Percentiles rank a stretch among this genome's conserved stretches.
phyloP scores from a whole-genome alignment of 2,329 filamentous ascomycete species.

The Colletotrichum sp. region DNA sequence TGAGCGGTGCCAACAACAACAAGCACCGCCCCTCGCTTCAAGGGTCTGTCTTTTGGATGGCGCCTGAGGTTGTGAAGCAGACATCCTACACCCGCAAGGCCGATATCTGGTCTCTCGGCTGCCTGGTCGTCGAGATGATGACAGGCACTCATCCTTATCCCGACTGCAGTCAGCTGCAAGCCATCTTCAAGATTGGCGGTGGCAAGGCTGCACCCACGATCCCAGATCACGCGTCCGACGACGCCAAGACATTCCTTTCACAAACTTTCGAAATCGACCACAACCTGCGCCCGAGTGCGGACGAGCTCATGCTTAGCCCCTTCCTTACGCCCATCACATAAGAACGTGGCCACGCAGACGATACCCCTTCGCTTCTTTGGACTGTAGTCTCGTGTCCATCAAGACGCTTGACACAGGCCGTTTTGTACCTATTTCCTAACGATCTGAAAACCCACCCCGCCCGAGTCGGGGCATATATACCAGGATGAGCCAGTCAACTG shows the following conservation, averaged over 20 bases:
- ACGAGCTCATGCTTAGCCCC: constrained; percentile 83
- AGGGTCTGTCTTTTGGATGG: constrained; percentile 99
- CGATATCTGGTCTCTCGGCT: constrained; percentile 98
- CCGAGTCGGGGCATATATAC: constrained; percentile 4
- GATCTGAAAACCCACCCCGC: background rate
- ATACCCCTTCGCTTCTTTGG: constrained; percentile 11
- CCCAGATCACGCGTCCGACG: constrained; percentile 83
- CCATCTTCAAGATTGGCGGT: constrained; percentile 97
- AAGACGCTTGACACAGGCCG: background rate
- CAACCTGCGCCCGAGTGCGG: constrained; percentile 87
- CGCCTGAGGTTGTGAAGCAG: constrained; percentile 96
- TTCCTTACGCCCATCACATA: constrained; percentile 79
- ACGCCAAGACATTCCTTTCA: constrained; percentile 82
- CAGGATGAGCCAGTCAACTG: background rate
- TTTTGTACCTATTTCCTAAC: constrained; percentile 9
- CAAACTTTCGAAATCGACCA: constrained; percentile 97
- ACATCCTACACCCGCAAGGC: constrained; percentile 98
- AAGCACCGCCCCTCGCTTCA: constrained; percentile 82
- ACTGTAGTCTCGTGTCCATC: background rate
- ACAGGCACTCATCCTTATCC: constrained; percentile 96
- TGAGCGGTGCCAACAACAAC: constrained; percentile 71
- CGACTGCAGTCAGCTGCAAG: constrained; percentile 94
- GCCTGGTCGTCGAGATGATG: constrained; percentile 98
- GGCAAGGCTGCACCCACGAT: constrained; percentile 81
- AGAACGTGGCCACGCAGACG: constrained; percentile 23